Base-by-base conservation (phyloP, 2,329 filamentous ascomycete genomes). In the Fusarium sp. region DNA sequence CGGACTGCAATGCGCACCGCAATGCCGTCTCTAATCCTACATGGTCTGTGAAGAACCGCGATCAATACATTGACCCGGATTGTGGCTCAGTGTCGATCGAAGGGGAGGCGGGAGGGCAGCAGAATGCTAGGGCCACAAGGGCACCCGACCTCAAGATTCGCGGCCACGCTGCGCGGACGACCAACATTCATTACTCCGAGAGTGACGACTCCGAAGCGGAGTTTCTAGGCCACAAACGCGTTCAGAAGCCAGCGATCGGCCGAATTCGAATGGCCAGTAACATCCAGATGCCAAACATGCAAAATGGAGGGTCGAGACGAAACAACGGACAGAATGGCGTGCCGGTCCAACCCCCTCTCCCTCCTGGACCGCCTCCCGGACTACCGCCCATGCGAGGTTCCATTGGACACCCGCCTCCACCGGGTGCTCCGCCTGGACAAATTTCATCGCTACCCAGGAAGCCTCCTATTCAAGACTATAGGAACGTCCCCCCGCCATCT, bases 11-110 rank as follows among this genome's bases (percentile, higher is more conserved):
- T 10, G 61, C 78, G 35, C 72, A 73, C 35, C 70, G 71, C 37
- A 65, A 68, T 35, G 51, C 62, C 31, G 58, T 74, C 10, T 55
- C 67, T 16, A 84, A 82, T 66, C 82, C 84, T 52, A 89, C 86
- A 1, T 91, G 88, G 88, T 86, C 86, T 35, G 76, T 83, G 60
- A 77, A 79, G 48, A 89, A 88, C 71, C 81, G 83, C 21, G 79
- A 84, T 58, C 80, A 81, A 39, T 90, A 88, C 73, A 55, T 89
- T 31, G 86, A 90, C 74, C 76, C 82, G 10, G 73, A 81, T 14
- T 86, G 84, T 60, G 74, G 78, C 7, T 73, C 81, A 31, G 66
- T 79, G 12, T 80, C 84, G 44, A 83, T 88, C 54, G 80, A 81
- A 57, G 79, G 79, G 35, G 73, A 66, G 11, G 69, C 69, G 45